Evolutionary conservation across 2,329 filamentous ascomycete genomes (phyloP), one percentile per base, ranked within the genome.

Genomic region (Fusarium illudens): DNA sequence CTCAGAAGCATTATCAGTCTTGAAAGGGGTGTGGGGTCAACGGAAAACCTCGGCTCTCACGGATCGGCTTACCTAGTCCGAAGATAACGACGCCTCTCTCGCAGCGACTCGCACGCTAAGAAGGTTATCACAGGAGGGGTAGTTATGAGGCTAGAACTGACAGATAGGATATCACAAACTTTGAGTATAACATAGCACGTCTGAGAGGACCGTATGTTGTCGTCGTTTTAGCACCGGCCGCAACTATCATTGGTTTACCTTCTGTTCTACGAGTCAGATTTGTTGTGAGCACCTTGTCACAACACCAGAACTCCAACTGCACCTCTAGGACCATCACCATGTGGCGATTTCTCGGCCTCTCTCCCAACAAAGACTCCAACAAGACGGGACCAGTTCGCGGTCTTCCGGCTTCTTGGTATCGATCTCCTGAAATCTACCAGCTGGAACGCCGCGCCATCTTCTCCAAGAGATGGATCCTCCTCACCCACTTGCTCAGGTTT

Each of bases 401-500:
- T 25, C 75, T 87, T 1, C 84, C 84, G 1, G 79, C 44, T 4
- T 82, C 81, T 4, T 87, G 84, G 84, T 87, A 84, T 72, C 79
- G 75, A 7, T 82, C 81, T 2, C 73, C 77, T 15, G 81, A 81
- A 58, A 83, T 87, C 77, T 86, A 84, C 67, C 80, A 87, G 68
- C 81, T 87, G 0, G 85, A 87, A 72, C 77, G 83, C 13, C 81
- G 85, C 13, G 82, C 84, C 39, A 84, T 87, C 69, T 87, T 87
- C 74, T 87, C 85, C 29, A 79, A 80, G 62, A 82, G 83, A 69
- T 87, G 85, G 85, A 80, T 85, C 32, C 80, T 86, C 42, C 80
- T 83, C 20, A 87, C 85, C 54, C 81, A 88, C 79, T 78, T 81
- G 65, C 77, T 79, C 58, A 80, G 84, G 57, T 78, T 87, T 44